Conservation (phyloP, 2,329 filamentous ascomycete species). For the Fusarium verticillioides region DNA sequence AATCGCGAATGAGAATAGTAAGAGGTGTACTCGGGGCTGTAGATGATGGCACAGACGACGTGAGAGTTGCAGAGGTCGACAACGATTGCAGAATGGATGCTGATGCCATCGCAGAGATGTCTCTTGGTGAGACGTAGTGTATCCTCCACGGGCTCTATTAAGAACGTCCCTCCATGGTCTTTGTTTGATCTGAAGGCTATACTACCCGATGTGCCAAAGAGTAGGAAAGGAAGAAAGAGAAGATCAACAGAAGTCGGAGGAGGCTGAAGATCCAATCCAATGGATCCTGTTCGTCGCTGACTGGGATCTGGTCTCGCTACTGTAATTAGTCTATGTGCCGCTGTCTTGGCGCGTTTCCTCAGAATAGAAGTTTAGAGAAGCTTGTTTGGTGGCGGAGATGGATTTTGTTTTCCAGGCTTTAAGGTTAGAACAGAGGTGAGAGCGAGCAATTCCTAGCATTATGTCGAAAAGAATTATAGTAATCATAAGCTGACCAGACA, state of each 20-base stretch:
- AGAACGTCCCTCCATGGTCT: conserved; percentile 14
- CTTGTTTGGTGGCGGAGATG: conserved; percentile 4
- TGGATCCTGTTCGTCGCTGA: conserved; percentile 14
- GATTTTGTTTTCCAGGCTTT: not conserved
- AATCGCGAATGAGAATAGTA: conserved; percentile 44
- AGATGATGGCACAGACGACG: conserved; percentile 12
- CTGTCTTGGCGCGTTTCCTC: conserved; percentile 40
- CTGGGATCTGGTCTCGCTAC: conserved; percentile 21
- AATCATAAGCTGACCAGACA: not conserved
- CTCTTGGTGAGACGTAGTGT: not conserved
- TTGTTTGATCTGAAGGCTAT: not conserved
- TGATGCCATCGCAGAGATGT: conserved; percentile 27
- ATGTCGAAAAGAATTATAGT: not conserved
- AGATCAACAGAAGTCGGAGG: conserved; percentile 23
- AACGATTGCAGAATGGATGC: conserved; percentile 21
- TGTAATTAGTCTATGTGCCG: conserved; percentile 16
- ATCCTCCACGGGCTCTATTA: conserved; percentile 22
- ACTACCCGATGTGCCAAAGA: not conserved
- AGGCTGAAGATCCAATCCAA: conserved; percentile 34
- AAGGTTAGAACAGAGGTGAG: not conserved
- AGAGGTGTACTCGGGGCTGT: conserved; percentile 42
- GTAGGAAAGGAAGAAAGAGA: not conserved
- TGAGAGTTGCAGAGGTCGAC: conserved; percentile 15
- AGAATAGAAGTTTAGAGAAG: conserved; percentile 18
- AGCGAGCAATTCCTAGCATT: not conserved